Conservation (phyloP, 1,284 basidiomycete species). For the Volvariella surrecta region DNA sequence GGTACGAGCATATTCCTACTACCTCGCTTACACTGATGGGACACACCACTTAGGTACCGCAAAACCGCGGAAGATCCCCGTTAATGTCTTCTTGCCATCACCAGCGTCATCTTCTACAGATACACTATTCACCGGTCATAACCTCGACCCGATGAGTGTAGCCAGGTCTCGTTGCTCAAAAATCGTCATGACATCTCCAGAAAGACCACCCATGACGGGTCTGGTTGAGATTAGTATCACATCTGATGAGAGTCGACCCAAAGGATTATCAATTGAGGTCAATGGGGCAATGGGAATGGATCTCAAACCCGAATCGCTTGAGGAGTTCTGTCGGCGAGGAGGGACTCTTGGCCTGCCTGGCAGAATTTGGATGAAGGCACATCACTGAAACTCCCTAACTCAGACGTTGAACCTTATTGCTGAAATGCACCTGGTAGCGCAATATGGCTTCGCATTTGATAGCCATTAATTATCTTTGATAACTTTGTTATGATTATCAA, state of each 20-base stretch:
- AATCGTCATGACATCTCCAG: conserved; percentile 46
- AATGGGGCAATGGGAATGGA: conserved; percentile 51
- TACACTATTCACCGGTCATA: conserved; percentile 32
- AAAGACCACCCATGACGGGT: conserved; percentile 51
- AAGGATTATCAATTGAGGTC: conserved; percentile 45
- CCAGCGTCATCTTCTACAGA: conserved; percentile 18
- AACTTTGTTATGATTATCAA: too few species aligned
- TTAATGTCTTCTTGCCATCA: conserved; percentile 45
- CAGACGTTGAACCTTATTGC: not conserved
- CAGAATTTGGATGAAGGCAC: conserved; percentile 33
- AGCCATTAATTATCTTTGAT: too few species aligned
- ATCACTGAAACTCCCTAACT: not conserved
- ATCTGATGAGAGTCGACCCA: conserved; percentile 39
- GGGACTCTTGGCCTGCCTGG: conserved; percentile 38
- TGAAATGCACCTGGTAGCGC: not conserved
- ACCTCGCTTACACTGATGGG: conserved; percentile 1
- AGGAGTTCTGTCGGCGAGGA: conserved; percentile 42
- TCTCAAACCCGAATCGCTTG: conserved; percentile 36
- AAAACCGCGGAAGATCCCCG: conserved; percentile 48
- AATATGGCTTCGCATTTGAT: too few species aligned
- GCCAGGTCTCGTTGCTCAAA: conserved; percentile 26
- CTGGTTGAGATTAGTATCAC: conserved; percentile 46
- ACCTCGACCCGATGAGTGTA: conserved; percentile 27
- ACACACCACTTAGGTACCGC: conserved; percentile 33
- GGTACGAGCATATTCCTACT: conserved; percentile 25